These are phyloP conservation scores for Penicillium sp. DNA, from an alignment of 2,329 filamentous ascomycete species.

Conservation along the genomic window DNA sequence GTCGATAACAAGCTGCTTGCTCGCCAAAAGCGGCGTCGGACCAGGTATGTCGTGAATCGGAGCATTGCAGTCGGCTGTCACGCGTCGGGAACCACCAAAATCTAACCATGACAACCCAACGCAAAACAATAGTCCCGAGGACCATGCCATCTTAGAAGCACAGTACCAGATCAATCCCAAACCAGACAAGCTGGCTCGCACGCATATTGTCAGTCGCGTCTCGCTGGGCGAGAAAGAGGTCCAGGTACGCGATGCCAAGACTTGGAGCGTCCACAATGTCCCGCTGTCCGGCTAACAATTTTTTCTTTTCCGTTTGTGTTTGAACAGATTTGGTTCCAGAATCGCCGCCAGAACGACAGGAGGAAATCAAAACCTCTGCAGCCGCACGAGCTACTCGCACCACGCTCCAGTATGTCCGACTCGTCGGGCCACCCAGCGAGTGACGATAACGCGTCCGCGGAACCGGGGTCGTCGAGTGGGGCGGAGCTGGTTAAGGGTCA, in stretches of 20 bases:
- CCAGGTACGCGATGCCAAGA: slow-evolving; percentile 65
- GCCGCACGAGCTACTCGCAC: slow-evolving; percentile 68
- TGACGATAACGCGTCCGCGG: slow-evolving; percentile 33
- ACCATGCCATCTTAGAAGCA: slow-evolving; percentile 84
- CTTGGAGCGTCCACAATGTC: slow-evolving; percentile 31
- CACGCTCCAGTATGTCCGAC: slow-evolving; percentile 32
- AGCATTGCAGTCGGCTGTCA: slow-evolving; percentile 7
- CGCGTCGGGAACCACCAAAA: slow-evolving; percentile 12
- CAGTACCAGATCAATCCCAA: slow-evolving; percentile 85
- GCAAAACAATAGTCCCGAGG: slow-evolving; percentile 67
- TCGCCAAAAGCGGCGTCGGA: slow-evolving; percentile 63
- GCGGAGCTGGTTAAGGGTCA: slow-evolving; percentile 31
- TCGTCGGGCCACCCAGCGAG: slow-evolving; percentile 30
- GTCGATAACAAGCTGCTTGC: slow-evolving; percentile 62
- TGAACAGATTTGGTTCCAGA: slow-evolving; percentile 93
- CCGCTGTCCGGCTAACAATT: slow-evolving; percentile 16
- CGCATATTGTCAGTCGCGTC: slow-evolving; percentile 80
- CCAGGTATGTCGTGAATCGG: slow-evolving; percentile 52
- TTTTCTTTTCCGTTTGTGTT: neutral
- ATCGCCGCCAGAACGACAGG: slow-evolving; percentile 87
- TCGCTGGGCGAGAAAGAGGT: slow-evolving; percentile 94
- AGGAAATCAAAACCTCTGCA: slow-evolving; percentile 83
- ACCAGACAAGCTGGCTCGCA: slow-evolving; percentile 85
- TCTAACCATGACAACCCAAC: slow-evolving; percentile 16
- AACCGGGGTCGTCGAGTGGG: slow-evolving; percentile 33